Evolutionary conservation across 164 flowering plant species (phyloP).

Genomic region (Brasenia schreberi): DNA sequence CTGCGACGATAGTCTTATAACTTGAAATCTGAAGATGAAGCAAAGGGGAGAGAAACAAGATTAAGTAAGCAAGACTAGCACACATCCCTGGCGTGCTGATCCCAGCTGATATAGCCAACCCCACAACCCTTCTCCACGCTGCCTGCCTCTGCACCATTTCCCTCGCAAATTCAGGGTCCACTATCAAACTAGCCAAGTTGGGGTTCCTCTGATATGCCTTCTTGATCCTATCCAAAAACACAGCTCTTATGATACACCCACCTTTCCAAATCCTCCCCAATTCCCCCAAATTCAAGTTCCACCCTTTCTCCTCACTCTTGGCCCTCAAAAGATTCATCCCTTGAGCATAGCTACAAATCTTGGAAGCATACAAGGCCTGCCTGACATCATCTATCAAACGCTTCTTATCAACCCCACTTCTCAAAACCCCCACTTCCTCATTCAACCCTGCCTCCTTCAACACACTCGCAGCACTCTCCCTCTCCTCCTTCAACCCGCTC

Average conservation of each 20-base stretch:
- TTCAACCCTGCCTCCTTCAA: conserved; percentile 21
- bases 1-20: too few relatives aligned
- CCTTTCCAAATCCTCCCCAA: conserved; percentile 37
- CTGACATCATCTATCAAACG: conserved; percentile 33
- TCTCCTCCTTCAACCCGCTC: conserved; percentile 39
- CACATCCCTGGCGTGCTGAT: conserved; percentile 35
- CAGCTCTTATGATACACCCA: conserved; percentile 34
- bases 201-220: conserved; percentile 33
- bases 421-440: conserved; percentile 2
- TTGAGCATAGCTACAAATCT: conserved; percentile 37
- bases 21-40: too few relatives aligned
- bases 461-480: conserved; percentile 20
- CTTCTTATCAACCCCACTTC: conserved; percentile 20
- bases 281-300: conserved; percentile 29
- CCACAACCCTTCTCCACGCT: conserved; percentile 35
- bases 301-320: conserved; percentile 30
- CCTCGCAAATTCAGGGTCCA: conserved; percentile 34
- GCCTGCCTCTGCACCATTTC: conserved; percentile 42
- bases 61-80: conserved; percentile 29
- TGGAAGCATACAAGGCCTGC: conserved; percentile 32
- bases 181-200: conserved; percentile 20
- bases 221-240: conserved; percentile 33
- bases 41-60: too few relatives aligned
- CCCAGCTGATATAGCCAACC: conserved; percentile 26
- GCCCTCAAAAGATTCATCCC: conserved; percentile 37